Percentiles rank a stretch among this genome's conserved stretches.
phyloP scores from a whole-genome alignment of 176 grass and related monocot species.

The Tillandsia leiboldiana region DNA sequence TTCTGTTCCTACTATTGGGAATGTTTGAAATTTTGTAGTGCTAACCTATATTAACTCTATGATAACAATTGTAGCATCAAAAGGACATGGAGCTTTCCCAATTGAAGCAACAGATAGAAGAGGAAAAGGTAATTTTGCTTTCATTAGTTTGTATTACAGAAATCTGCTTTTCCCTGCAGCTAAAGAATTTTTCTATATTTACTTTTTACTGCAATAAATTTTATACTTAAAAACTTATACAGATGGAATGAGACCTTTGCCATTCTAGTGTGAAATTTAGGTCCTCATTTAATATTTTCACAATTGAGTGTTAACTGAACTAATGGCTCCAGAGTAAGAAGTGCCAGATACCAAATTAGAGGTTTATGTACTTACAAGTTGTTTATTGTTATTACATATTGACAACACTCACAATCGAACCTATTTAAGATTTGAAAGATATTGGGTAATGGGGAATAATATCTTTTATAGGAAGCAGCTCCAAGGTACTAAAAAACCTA shows the following conservation, averaged over 20 bases:
- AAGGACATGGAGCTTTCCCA: slow-evolving; percentile 11
- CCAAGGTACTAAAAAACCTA: neutral
- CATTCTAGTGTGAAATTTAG: too few relatives aligned
- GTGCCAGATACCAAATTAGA: too few relatives aligned
- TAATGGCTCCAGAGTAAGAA: too few relatives aligned
- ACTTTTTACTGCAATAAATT: neutral
- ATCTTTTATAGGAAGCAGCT: neutral
- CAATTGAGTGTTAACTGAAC: too few relatives aligned
- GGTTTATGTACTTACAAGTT: too few relatives aligned
- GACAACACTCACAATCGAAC: too few relatives aligned
- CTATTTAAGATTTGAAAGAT: too few relatives aligned
- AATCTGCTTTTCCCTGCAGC: neutral
- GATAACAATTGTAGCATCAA: slow-evolving; percentile 7
- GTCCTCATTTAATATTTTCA: too few relatives aligned
- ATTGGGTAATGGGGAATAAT: neutral
- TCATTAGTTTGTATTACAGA: neutral
- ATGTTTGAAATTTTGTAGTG: neutral
- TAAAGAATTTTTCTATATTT: neutral
- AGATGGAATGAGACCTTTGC: too few relatives aligned
- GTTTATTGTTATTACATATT: too few relatives aligned
- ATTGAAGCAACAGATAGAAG: slow-evolving; percentile 14
- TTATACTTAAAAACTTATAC: too few relatives aligned
- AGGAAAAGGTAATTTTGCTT: slow-evolving; percentile 13
- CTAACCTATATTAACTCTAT: neutral
- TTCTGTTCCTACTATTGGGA: neutral